A percentile compares a stretch with the other conserved stretches of the same genome.
These are phyloP conservation scores for Lasiodiplodia sp. DNA, from an alignment of 2,329 filamentous ascomycete genomes.

Conservation along the genomic window DNA sequence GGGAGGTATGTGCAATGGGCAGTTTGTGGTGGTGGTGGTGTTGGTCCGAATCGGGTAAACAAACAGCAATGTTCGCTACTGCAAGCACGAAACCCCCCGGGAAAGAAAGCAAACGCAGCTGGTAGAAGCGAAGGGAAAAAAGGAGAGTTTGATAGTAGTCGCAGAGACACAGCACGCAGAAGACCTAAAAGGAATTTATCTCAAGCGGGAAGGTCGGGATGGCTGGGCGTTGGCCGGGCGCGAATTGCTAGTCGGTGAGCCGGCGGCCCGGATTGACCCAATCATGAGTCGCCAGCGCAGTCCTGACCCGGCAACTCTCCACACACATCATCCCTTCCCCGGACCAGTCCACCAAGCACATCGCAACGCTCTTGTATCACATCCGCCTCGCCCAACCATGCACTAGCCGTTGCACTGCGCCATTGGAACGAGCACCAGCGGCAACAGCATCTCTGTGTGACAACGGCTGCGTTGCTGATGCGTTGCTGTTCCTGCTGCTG, in stretches of 20 bases:
- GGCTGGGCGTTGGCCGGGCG: constrained; percentile 12
- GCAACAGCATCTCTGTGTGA: neutral
- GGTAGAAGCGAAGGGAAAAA: neutral
- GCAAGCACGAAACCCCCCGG: neutral
- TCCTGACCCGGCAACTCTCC: neutral
- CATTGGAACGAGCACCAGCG: neutral
- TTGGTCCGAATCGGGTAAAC: constrained; percentile 13
- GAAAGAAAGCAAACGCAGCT: neutral
- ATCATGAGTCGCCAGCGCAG: constrained; percentile 9
- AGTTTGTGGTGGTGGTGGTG: neutral
- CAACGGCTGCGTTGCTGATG: neutral
- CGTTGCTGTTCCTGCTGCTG: neutral
- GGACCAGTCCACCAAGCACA: neutral
- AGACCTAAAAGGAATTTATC: neutral
- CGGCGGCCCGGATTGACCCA: neutral
- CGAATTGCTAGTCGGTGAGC: neutral
- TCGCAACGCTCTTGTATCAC: neutral
- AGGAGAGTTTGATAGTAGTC: neutral
- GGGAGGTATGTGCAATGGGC: neutral
- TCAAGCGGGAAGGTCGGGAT: neutral
- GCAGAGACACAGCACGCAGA: neutral
- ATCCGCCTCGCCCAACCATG: neutral
- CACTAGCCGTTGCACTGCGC: neutral
- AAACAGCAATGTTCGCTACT: neutral
- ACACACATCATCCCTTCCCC: neutral